A percentile compares a stretch with the other conserved stretches of the same genome.
These are phyloP conservation scores for Aspergillus jensenii DNA, from an alignment of 2,329 filamentous ascomycete species.

Conservation along the genomic window DNA sequence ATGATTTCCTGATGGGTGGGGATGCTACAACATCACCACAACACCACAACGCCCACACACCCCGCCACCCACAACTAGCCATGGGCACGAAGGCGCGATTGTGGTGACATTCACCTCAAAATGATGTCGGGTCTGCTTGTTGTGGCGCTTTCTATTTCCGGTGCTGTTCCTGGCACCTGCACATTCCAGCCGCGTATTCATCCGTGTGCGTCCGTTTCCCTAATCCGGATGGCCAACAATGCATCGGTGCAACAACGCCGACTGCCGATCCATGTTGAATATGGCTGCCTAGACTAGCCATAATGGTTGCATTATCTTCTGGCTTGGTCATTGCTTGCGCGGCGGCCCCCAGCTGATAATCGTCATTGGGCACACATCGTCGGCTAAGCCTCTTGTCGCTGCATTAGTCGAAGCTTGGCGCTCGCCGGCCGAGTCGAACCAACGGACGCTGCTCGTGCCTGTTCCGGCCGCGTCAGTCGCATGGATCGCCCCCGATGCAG, in stretches of 20 bases:
- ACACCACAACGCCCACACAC: too few species aligned
- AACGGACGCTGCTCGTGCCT: constrained; percentile 4
- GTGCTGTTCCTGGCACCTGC: background rate
- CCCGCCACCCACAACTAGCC: too few species aligned
- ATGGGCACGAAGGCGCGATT: too few species aligned
- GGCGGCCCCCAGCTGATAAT: constrained; percentile 8
- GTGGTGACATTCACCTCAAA: too few species aligned
- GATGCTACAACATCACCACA: too few species aligned
- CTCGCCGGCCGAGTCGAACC: background rate
- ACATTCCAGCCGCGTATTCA: background rate
- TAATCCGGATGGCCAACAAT: background rate
- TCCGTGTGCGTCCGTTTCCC: background rate
- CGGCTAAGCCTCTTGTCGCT: constrained; percentile 16
- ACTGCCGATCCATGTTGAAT: background rate
- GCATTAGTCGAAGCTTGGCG: constrained; percentile 24
- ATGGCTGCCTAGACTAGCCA: constrained; percentile 6
- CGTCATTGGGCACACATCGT: constrained; percentile 5
- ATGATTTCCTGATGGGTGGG: too few species aligned
- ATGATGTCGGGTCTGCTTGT: too few species aligned
- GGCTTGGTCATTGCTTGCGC: constrained; percentile 18
- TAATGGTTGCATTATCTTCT: constrained; percentile 1
- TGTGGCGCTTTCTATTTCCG: too few species aligned
- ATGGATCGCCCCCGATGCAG: constrained; percentile 1
- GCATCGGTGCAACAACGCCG: background rate
- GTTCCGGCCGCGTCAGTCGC: constrained; percentile 18